A percentile compares a stretch with the other conserved stretches of the same genome.
Conservation (phyloP, 345 rosid genomes). For the Nephelium lappaceum region DNA sequence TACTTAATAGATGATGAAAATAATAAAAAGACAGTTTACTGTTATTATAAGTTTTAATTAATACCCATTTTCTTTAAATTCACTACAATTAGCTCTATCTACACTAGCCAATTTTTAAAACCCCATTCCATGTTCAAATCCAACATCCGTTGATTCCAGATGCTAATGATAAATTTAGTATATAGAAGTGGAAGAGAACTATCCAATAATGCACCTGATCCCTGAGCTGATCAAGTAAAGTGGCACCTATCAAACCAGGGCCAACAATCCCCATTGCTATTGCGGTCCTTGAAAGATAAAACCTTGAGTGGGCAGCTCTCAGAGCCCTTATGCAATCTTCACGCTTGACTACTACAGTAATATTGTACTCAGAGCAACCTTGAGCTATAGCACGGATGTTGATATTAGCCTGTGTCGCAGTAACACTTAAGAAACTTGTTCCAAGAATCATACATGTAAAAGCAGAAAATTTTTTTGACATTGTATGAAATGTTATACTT, state of each 20-base stretch:
- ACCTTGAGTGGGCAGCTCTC: constrained; percentile 97
- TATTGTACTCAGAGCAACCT: constrained; percentile 98
- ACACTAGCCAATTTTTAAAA: background rate
- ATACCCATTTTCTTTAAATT: background rate
- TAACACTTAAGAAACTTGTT: background rate
- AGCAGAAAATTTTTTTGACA: background rate
- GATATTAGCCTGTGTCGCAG: constrained; percentile 78
- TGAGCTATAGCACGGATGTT: constrained; percentile 98
- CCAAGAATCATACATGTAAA: background rate
- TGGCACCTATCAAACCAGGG: constrained; percentile 93
- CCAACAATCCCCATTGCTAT: constrained; percentile 94
- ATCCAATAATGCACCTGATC: constrained; percentile 67
- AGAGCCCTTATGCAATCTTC: constrained; percentile 95
- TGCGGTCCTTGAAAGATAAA: constrained; percentile 90
- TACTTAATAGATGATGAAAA: background rate
- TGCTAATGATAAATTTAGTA: background rate
- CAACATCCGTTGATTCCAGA: background rate
- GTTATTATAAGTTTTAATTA: background rate
- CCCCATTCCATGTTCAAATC: background rate
- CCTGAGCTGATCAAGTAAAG: constrained; percentile 92
- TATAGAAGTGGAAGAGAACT: background rate
- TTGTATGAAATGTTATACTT: background rate
- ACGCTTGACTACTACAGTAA: constrained; percentile 83
- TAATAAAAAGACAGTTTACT: background rate
- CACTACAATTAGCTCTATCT: background rate